phyloP scores from a whole-genome alignment of 176 grass and related monocot species.

The maize (Zea mays) region Zm-B73-REFERENCE-NAM-5.0 NC_050100.1:194846001-194846500 shows the following conservation, averaged over 20 bases:
- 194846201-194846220: not conserved
- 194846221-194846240: not conserved
- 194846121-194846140: constrained; percentile 87
- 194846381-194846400: not conserved
- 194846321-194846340: constrained; percentile 93
- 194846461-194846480: not conserved
- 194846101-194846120: constrained; percentile 92
- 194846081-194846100: constrained; percentile 97
- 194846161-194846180: constrained; percentile 88
- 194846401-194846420: not conserved
- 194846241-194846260: constrained; percentile 67
- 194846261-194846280: constrained; percentile 95
- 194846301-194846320: constrained; percentile 70
- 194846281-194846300: constrained; percentile 96
- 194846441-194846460: not conserved
- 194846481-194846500: not conserved
- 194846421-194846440: not conserved
- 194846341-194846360: constrained; percentile 99
- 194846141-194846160: constrained; percentile 89
- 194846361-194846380: constrained; percentile 67
- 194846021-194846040: not conserved
- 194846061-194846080: constrained; percentile 42
- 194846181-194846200: constrained; percentile 25
- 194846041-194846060: constrained; percentile 19
- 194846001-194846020: not conserved